Conservation (phyloP, 2,329 filamentous ascomycete genomes). For the Teratosphaeria epicoccoides region DNA sequence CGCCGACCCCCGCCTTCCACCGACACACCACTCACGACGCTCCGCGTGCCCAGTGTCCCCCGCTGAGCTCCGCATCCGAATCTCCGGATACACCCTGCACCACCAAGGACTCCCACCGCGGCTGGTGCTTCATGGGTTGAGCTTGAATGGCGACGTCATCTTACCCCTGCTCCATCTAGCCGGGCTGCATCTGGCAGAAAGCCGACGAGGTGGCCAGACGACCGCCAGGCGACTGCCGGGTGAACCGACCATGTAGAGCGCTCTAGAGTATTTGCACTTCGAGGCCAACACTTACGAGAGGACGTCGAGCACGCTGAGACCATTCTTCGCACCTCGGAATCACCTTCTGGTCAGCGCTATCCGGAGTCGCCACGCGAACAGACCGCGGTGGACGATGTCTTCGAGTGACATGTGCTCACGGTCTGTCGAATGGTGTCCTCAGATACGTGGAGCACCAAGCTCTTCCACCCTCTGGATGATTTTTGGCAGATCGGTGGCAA, state of each 20-base stretch:
- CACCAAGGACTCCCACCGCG: not conserved
- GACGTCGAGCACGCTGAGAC: not conserved
- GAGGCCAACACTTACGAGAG: conserved; percentile 6
- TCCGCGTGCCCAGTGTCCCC: conserved; percentile 1
- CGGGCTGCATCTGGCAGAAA: conserved; percentile 1
- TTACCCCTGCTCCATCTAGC: conserved; percentile 2
- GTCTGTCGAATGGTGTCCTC: no score
- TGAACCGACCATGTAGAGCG: not conserved
- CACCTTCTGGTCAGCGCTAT: no score
- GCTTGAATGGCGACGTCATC: not conserved
- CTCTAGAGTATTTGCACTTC: conserved; percentile 5
- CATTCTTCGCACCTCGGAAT: conserved; percentile 2
- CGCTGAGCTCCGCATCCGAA: conserved; percentile 4
- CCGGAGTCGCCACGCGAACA: not conserved
- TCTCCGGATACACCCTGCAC: conserved; percentile 4
- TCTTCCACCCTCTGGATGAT: no score
- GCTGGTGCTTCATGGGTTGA: not conserved
- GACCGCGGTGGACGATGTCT: not conserved
- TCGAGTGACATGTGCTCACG: not conserved
- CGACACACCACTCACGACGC: no score
- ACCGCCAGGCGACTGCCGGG: not conserved
- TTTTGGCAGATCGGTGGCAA: no score
- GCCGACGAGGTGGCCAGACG: not conserved
- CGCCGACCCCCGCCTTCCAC: not conserved
- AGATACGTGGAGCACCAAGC: no score